A percentile compares a stretch with the other conserved stretches of the same genome.
These are phyloP conservation scores for Avicennia marina DNA, from an alignment of 257 asterid species.

Conservation along the genomic window DNA sequence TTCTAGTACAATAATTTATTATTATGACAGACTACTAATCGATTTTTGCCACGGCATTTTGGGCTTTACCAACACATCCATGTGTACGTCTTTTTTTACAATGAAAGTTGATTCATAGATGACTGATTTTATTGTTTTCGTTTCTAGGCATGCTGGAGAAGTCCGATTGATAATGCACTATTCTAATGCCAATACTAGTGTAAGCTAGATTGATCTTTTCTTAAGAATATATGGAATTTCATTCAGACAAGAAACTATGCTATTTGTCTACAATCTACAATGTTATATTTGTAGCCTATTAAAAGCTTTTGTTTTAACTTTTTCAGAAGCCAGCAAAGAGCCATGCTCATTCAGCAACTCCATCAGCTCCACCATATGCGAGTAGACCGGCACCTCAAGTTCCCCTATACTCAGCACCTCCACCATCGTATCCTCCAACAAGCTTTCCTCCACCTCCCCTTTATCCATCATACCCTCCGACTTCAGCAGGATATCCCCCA, in stretches of 20 bases:
- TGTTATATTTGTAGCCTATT: too few species aligned
- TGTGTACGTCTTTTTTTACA: not conserved
- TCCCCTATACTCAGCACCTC: constrained; percentile 34
- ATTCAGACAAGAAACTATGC: too few species aligned
- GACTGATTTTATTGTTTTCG: constrained; percentile 16
- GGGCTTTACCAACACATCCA: constrained; percentile 1
- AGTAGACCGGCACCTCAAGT: constrained; percentile 19
- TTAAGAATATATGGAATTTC: too few species aligned
- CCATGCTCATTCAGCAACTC: constrained; percentile 34
- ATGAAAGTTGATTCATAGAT: not conserved
- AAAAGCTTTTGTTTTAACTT: not conserved
- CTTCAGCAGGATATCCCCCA: constrained; percentile 40
- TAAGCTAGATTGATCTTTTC: constrained; percentile 27
- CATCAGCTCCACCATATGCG: constrained; percentile 30
- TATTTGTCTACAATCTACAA: too few species aligned
- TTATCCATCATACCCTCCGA: constrained; percentile 35
- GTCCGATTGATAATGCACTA: constrained; percentile 82
- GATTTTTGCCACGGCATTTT: too few species aligned
- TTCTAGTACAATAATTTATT: too few species aligned
- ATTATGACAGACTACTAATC: too few species aligned
- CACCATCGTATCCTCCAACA: constrained; percentile 33
- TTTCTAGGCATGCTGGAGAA: constrained; percentile 82
- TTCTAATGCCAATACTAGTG: constrained; percentile 68
- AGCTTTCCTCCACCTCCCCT: constrained; percentile 25
- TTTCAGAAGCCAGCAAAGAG: constrained; percentile 39